These are phyloP conservation scores for Mrakia hoshinonis DNA, from an alignment of 768 basidiomycete species.

Conservation along the genomic window DNA sequence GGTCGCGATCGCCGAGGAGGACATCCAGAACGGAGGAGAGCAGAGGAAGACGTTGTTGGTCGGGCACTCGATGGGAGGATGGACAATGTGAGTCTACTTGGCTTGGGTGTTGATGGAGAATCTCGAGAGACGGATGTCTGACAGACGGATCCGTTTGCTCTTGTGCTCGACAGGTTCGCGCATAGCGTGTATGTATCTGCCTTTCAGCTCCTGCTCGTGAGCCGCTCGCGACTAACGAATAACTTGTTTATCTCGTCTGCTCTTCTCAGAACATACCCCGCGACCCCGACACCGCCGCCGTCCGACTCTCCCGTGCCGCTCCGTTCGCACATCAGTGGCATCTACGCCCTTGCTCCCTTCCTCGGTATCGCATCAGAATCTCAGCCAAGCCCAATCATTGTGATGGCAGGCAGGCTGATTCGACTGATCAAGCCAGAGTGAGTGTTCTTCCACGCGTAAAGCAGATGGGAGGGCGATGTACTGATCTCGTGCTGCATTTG, in stretches of 20 bases:
- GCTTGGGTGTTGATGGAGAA: too few relatives aligned
- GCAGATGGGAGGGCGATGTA: constrained; percentile 31
- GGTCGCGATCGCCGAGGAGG: constrained; percentile 36
- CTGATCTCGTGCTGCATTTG: not conserved
- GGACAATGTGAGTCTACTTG: constrained; percentile 31
- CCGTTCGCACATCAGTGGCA: not conserved
- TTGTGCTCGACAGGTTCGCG: constrained; percentile 6
- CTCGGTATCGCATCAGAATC: constrained; percentile 34
- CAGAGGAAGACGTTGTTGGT: constrained; percentile 35
- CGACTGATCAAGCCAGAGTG: constrained; percentile 10
- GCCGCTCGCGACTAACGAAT: not conserved
- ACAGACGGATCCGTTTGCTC: not conserved
- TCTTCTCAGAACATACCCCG: not conserved
- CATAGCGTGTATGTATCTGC: not conserved
- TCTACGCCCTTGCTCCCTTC: constrained; percentile 20
- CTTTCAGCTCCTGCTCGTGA: not conserved
- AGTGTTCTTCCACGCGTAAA: constrained; percentile 23
- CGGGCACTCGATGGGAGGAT: constrained; percentile 39
- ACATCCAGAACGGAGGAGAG: constrained; percentile 34
- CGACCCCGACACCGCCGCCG: not conserved
- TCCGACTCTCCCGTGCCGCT: not conserved
- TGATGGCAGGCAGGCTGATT: constrained; percentile 34
- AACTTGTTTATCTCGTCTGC: not conserved
- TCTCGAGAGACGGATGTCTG: too few relatives aligned
- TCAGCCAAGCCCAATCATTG: constrained; percentile 35